Evolutionary conservation across 495 filamentous ascomycete species (phyloP).

Genomic region (Annulohypoxylon moriforme): DNA sequence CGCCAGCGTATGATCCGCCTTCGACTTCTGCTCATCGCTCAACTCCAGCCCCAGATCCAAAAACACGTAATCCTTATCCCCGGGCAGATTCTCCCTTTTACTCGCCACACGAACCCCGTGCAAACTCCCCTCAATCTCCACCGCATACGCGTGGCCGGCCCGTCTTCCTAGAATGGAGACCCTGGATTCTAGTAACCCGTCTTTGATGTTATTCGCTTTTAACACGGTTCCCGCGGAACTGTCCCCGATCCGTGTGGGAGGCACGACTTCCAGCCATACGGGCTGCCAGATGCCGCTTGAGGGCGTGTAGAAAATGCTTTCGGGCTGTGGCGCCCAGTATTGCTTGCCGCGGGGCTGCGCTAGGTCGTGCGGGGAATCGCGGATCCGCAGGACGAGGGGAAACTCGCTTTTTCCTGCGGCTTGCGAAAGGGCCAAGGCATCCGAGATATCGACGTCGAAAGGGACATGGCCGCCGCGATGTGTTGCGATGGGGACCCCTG

Average conservation of each 20-base stretch:
- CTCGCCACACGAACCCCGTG: constrained; percentile 48
- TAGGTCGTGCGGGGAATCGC: constrained; percentile 63
- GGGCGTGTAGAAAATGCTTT: constrained; percentile 71
- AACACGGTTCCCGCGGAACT: constrained; percentile 48
- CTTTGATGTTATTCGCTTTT: constrained; percentile 45
- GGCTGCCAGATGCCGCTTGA: constrained; percentile 73
- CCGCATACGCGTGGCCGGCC: constrained; percentile 45
- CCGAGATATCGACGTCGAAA: constrained; percentile 67
- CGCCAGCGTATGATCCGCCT: constrained; percentile 35
- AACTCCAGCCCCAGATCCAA: constrained; percentile 62
- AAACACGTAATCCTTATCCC: constrained; percentile 53
- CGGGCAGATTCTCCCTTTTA: constrained; percentile 44
- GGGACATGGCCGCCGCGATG: constrained; percentile 69
- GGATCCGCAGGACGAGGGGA: constrained; percentile 41
- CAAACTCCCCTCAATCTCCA: constrained; percentile 49
- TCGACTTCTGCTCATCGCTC: constrained; percentile 50
- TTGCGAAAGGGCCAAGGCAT: constrained; percentile 60
- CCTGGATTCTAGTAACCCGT: constrained; percentile 41
- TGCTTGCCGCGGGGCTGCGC: constrained; percentile 60
- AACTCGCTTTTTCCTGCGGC: constrained; percentile 35
- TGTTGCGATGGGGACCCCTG: constrained; percentile 62
- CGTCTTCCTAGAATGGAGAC: constrained; percentile 44
- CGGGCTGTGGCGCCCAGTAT: constrained; percentile 60
- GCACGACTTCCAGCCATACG: constrained; percentile 69
- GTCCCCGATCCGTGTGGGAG: constrained; percentile 51